Base-by-base conservation (phyloP, 164 flowering plant genomes). In the Piper longum region DNA sequence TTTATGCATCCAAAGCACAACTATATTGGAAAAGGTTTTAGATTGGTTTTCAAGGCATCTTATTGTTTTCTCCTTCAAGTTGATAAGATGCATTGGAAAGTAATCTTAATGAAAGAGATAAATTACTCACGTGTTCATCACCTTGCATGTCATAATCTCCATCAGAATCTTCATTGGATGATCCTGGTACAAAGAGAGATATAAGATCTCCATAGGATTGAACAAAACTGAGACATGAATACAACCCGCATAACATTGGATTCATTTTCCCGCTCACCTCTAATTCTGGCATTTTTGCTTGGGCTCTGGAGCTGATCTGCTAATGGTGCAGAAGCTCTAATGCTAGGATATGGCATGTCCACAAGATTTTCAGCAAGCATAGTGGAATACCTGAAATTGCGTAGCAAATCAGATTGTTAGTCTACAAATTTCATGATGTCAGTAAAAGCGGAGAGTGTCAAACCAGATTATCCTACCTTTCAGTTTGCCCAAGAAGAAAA, bases 311-410 rank as follows among this genome's bases (percentile, higher is more conserved):
- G 63, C 43, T 69, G 74, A 63, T 77, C 74, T 60, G 52, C 59
- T n/a, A 77, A 48, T 67, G 59, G 48, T 62, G 64, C 70, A 59
- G 70, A 72, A 41, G 59, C 57, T 55, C 78, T 66, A 66, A 70
- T 79, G 57, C 56, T 57, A 44, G 73, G 67, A 68, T 39, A 61
- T 64, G 81, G 77, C 64, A 80, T 57, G 58, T 83, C 86, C 60
- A 78, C 85, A 68, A 95, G 93, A 77, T 95, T 95, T 77, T 91
- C 97, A 44, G 97, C 99, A 16, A 95, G 83, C 99, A 91, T 95
- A 56, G 97, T 89, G 65, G 99, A 95, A 75, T 95, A 95, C 89
- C 99, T 95, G 70, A 68, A 64, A 61, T 64, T 60, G 59, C 54
- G 52, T 62, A 13, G 41, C n/a, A 62, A 60, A 19, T 7, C 41